Evolutionary conservation across 192 early-diverging fungal genomes (phyloP), one percentile per base, ranked within the genome.

Genomic region (Mortierella hygrophila): DNA sequence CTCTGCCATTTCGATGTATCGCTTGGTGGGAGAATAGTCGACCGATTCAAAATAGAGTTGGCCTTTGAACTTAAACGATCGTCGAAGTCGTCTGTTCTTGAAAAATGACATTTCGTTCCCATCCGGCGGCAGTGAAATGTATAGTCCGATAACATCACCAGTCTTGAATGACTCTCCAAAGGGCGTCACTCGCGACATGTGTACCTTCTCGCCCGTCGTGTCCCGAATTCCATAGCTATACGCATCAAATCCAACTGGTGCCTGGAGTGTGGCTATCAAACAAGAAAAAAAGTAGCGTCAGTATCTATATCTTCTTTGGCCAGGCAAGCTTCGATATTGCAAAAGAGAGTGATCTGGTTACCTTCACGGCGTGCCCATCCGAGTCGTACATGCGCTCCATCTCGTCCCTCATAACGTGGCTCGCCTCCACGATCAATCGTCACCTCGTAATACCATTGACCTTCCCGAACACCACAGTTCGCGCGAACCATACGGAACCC

Each of bases 221-320:
- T 94, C 94, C 11, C 94, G 89, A 60, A 90, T 88, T 2, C 92
- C 94, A 76, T 94, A 94, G 72, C 92, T 90, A 68, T 94, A 94
- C 13, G 82, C 91, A 77, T 94, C 94, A 80, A 92, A 93, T 6
- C 94, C 94, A 49, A 94, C 92, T 7, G 94, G 94, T 9, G 91
- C 92, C 70, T 93, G 90, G 40, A 94, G 69, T 52, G 89, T 91
- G 1, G 91, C 92, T 93, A 47, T 18, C 47, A 38, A n/a, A 72
- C 32, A 38, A 23, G 63, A 65, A 6, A 20, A 41, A 42, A 38
- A 20, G 23, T 6, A 2, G 2, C 38, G 38, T 70, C 69, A 70
- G 40, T 8, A 35, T 35, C 0, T 20, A 38, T 15, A 10, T 38
- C 21, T 15, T 40, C 35, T 32, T 21, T 70, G 41, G 5, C 47